A percentile compares a stretch with the other conserved stretches of the same genome.
Evolutionary conservation across 2,329 filamentous ascomycete species (phyloP).

Genomic region (Colletotrichum siamense): DNA sequence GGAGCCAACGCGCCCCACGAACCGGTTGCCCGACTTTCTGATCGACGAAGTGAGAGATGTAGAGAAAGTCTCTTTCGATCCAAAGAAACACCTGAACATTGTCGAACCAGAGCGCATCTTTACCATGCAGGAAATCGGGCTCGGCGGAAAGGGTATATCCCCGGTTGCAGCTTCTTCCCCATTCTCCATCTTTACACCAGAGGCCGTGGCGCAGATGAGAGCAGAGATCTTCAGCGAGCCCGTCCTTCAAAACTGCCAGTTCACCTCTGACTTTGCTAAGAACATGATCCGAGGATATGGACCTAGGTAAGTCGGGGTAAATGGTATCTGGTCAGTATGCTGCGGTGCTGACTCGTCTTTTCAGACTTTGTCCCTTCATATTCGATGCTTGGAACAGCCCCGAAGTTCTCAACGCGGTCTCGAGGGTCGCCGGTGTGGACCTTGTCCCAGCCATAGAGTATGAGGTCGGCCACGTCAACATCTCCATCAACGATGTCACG

Average conservation of each 20-base stretch:
- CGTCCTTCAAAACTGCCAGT: conserved; percentile 61
- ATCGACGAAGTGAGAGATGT: conserved; percentile 27
- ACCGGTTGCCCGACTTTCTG: conserved; percentile 30
- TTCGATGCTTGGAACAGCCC: conserved; percentile 54
- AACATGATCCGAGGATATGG: conserved; percentile 60
- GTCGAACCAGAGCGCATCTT: conserved; percentile 55
- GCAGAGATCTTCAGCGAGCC: conserved; percentile 64
- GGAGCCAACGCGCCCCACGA: conserved; percentile 27
- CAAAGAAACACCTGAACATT: conserved; percentile 60
- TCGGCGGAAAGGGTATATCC: conserved; percentile 63
- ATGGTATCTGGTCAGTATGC: conserved; percentile 21
- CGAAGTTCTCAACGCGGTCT: conserved; percentile 50
- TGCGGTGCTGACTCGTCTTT: background rate
- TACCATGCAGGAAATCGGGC: conserved; percentile 68
- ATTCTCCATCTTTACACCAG: conserved; percentile 66
- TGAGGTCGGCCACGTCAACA: conserved; percentile 61
- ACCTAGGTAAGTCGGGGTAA: conserved; percentile 45
- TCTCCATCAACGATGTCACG: conserved; percentile 54
- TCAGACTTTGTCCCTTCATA: conserved; percentile 64
- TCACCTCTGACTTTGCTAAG: conserved; percentile 47
- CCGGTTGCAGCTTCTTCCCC: conserved; percentile 68
- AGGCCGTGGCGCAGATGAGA: conserved; percentile 67
- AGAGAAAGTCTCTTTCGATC: conserved; percentile 48
- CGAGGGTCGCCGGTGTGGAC: conserved; percentile 59
- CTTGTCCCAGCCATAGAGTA: conserved; percentile 58